Conservation (phyloP, 2,329 filamentous ascomycete genomes). For the Pseudogymnoascus destructans region DNA sequence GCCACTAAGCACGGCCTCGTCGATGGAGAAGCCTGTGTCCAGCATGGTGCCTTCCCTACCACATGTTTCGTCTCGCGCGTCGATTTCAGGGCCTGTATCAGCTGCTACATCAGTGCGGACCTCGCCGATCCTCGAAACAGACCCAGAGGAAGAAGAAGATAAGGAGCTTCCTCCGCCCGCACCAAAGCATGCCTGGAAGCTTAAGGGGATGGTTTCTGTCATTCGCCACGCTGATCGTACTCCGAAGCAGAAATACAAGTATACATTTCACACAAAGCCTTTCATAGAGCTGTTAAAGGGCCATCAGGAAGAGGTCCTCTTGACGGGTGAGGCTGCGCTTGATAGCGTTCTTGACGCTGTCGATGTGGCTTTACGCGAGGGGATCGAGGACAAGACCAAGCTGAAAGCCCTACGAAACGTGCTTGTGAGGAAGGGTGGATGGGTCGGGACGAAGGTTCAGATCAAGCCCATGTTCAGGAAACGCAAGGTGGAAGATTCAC, state of each 20-base stretch:
- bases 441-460: constrained; percentile 94
- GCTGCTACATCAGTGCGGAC: background rate
- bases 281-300: constrained; percentile 92
- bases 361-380: constrained; percentile 62
- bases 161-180: constrained; percentile 40
- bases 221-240: constrained; percentile 94
- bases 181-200: constrained; percentile 90
- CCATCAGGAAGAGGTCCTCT: constrained; percentile 87
- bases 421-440: constrained; percentile 79
- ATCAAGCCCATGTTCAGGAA: constrained; percentile 99
- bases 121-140: background rate
- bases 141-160: constrained; percentile 15
- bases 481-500: constrained; percentile 53
- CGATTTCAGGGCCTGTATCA: background rate
- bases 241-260: constrained; percentile 98
- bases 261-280: constrained; percentile 92
- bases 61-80: background rate
- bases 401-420: constrained; percentile 77
- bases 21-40: constrained; percentile 2
- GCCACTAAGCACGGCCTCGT: background rate
- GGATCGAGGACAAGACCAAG: constrained; percentile 74
- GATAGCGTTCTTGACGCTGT: constrained; percentile 84
- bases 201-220: constrained; percentile 95
- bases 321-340: constrained; percentile 82
- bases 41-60: background rate